Evolutionary conservation across 139 green algal species (phyloP), one percentile per base, ranked within the genome.

Genomic region (Chlamydomonas eustigma): DNA sequence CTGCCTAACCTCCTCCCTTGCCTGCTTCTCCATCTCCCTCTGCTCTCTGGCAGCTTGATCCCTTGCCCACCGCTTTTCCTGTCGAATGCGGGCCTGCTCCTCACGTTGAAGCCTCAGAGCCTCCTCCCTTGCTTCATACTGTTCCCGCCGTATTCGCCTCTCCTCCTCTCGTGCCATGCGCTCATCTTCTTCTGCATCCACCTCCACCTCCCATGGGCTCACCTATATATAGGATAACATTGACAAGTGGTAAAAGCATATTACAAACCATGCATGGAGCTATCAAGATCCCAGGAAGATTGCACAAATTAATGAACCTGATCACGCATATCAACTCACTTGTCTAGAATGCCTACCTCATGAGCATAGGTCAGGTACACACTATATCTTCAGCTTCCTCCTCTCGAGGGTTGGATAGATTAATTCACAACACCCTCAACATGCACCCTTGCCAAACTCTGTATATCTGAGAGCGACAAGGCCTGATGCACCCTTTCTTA

Each of bases 21-120:
- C 32, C 30, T 33, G 1, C 38, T n/a, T 24, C 37, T 79, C 73
- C 39, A 75, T 44, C 24, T 75, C 24, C 64, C 51, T 64, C 39
- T 74, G 44, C 33, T 39, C 28, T 25, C 35, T 36, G 28, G 4
- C 28, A 2, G 4, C 65, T 34, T 36, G 28, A 32, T 44, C 31
- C 3, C 34, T 34, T 2, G n/a, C 63, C 63, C 44, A 18, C 44
- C 44, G 12, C 44, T 58, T 12, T 18, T 58, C 44, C 44, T 58
- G 44, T 18, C 44, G 44, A 12, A 58, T 18, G 12, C 44, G 44
- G 12, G 44, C 44, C 44, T 58, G 12, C 44, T 58, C 44, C 44
- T 58, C 44, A 58, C 44, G 44, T 18, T 58, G 44, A 12, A 58
- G 44, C 44, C 44, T 12, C 44, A 58, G 44, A 12, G 18, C 44